phyloP scores from a whole-genome alignment of 768 basidiomycete species.

The Cystofilobasidium bisporidii region DNA sequence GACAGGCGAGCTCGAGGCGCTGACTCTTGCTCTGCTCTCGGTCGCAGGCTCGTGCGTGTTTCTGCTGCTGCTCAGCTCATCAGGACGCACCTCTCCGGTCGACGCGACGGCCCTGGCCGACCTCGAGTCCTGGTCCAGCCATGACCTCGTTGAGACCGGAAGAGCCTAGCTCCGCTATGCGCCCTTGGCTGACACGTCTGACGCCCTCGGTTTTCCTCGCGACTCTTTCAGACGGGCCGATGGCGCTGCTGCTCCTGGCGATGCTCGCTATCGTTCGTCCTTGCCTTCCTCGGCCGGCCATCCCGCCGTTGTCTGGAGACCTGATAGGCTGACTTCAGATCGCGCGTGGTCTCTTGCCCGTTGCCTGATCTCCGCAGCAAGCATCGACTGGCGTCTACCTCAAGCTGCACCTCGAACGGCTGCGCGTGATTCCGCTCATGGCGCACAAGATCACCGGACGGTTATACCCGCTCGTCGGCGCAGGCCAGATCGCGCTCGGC shows the following conservation, averaged over 20 bases:
- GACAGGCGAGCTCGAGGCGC: too few relatives aligned
- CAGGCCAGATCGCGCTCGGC: conserved; percentile 19
- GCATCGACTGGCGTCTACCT: conserved; percentile 72
- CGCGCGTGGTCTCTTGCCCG: too few relatives aligned
- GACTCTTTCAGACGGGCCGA: neutral
- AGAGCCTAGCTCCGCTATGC: too few relatives aligned
- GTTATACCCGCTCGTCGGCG: conserved; percentile 24
- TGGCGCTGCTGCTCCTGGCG: neutral
- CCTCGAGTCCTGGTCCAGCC: too few relatives aligned
- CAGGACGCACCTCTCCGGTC: too few relatives aligned
- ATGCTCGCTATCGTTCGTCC: neutral
- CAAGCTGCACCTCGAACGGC: conserved; percentile 68
- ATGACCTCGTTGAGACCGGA: too few relatives aligned
- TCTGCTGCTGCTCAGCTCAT: neutral
- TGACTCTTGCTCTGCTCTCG: neutral
- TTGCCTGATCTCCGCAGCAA: too few relatives aligned
- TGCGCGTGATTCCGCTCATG: conserved; percentile 9
- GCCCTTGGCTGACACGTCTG: neutral
- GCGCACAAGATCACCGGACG: conserved; percentile 21
- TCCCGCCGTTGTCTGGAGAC: neutral
- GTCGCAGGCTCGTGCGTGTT: neutral
- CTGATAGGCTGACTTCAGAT: too few relatives aligned
- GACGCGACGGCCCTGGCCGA: too few relatives aligned
- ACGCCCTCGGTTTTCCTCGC: neutral
- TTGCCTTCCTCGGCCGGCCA: neutral